Evolutionary conservation across 495 filamentous ascomycete species (phyloP).

Genomic region (Aspergillus sparsus): DNA sequence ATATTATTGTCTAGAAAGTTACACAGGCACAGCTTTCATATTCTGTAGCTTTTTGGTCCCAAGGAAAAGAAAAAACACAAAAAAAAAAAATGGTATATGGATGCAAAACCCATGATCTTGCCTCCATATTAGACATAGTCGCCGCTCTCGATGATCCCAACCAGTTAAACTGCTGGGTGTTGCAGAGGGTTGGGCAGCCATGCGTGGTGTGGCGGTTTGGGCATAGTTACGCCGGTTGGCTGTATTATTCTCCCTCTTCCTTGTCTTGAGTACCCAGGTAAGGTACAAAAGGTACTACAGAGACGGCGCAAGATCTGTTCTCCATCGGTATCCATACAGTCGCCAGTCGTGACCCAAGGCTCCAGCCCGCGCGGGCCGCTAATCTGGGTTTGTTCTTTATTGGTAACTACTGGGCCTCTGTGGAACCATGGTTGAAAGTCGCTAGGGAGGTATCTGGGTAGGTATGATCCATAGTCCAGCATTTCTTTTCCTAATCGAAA

Average conservation of each 20-base stretch:
- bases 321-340: constrained; percentile 8
- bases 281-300: not conserved
- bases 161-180: constrained; percentile 11
- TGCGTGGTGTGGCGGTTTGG: constrained; percentile 42
- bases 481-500: no score
- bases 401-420: not conserved
- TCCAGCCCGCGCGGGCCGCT: constrained; percentile 19
- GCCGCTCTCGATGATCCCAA: not conserved
- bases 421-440: constrained; percentile 4
- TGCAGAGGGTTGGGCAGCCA: constrained; percentile 44
- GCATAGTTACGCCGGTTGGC: constrained; percentile 27
- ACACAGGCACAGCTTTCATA: not conserved
- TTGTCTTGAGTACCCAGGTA: not conserved
- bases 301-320: not conserved
- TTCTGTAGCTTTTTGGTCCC: constrained; percentile 1
- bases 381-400: constrained; percentile 6
- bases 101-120: not conserved
- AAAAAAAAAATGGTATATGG: no score
- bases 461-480: no score
- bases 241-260: constrained; percentile 6
- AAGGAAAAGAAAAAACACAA: not conserved
- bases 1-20: not conserved
- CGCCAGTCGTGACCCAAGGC: constrained; percentile 16
- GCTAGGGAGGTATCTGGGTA: no score
- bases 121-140: not conserved